Conservation (phyloP, 306 rosid species). For the Lagenaria siceraria region DNA sequence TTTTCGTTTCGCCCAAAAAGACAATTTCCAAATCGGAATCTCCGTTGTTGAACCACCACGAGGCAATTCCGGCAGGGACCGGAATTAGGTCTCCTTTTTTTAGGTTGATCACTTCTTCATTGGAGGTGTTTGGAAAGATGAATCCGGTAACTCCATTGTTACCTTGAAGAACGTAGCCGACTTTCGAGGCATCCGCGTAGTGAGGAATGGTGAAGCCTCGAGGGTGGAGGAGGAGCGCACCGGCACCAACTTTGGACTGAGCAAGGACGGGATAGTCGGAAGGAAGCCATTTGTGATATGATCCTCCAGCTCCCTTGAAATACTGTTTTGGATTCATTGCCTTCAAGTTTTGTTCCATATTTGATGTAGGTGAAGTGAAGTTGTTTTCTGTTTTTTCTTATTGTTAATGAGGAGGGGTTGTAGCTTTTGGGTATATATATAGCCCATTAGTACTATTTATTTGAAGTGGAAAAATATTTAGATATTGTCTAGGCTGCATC, state of each 20-base stretch:
- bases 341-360: not conserved
- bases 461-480: no score
- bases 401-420: no score
- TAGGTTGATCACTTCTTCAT: conserved; percentile 38
- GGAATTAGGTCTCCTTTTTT: conserved; percentile 45
- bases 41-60: conserved; percentile 75
- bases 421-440: no score
- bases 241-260: not conserved
- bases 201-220: not conserved
- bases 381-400: no score
- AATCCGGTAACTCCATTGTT: conserved; percentile 32
- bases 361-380: no score
- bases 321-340: not conserved
- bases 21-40: conserved; percentile 21
- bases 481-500: no score
- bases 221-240: not conserved
- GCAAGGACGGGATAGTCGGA: not conserved
- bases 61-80: conserved; percentile 27
- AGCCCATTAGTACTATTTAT: no score
- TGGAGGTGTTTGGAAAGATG: conserved; percentile 12
- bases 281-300: not conserved
- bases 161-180: not conserved
- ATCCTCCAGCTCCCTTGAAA: not conserved
- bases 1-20: conserved; percentile 41
- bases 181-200: not conserved